Base-by-base conservation (phyloP, 306 rosid species). In the Coriaria nepalensis region DNA sequence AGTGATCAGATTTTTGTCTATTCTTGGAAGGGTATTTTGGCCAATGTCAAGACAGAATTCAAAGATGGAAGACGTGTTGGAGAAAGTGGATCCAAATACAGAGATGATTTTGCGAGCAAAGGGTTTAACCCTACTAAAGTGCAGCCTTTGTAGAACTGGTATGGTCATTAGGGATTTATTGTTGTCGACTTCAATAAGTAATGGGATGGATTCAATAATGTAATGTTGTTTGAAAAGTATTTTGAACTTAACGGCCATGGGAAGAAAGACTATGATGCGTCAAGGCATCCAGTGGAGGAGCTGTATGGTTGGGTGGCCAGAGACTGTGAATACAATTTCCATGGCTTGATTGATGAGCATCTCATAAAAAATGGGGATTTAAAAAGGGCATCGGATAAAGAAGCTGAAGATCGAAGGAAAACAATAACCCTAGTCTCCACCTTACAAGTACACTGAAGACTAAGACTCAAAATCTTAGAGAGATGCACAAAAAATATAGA, bases 71-170 rank as follows among this genome's bases (percentile, higher is more conserved):
- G 29, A 53, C 68, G 6, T 43, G 76, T 78, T 46, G 96, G 74
- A 2, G 86, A 72, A 37, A 72, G 88, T 65, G 86, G 94, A 9
- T 34, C 70, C n/a, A 81, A 74, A 47, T 53, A 83, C 6, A 72
- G 58, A 72, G 81, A 71, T 0, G 86, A 78, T 13, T 67, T 88
- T 37, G 37, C 45, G 1, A 12, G 10, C 6, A 72, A 70, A 43
- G 97, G 95, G 42, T 88, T 83, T 51, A 70, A 74, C 52, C 95
- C 97, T 7, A 4, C 64, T 55, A 81, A 14, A 68, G 93, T 88
- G 44, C 64, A 43, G 43, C 78, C 95, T 4, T 34, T 83, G 10
- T 88, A 95, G 97, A 73, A 43, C 40, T 37, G 4, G 8, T 2
- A 2, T 7, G 97, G 97, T n/a, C 95, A 83, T 56, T 58, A 95